Conservation (phyloP, 2,329 filamentous ascomycete genomes). For the Bisporella sp. region DNA sequence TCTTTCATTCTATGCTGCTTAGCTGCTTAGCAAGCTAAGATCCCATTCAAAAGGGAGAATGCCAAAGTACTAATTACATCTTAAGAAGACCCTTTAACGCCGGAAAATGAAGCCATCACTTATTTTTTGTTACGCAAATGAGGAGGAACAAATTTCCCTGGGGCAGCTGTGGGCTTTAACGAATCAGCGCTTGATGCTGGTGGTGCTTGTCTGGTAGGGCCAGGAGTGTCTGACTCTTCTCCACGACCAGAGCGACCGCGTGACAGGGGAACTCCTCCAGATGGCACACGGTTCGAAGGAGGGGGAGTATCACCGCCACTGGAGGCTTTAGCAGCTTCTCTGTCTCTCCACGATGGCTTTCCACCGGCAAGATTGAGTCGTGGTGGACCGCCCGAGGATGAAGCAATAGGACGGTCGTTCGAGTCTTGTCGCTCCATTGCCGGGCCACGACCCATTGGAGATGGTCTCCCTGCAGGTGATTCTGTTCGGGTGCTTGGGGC, state of each 20-base stretch:
- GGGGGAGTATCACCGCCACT: constrained; percentile 23
- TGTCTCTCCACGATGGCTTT: constrained; percentile 51
- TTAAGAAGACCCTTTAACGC: no score
- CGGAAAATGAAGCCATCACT: no score
- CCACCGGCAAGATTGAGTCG: constrained; percentile 46
- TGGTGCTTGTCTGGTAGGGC: constrained; percentile 30
- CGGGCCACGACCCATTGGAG: constrained; percentile 25
- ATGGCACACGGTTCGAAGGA: constrained; percentile 14
- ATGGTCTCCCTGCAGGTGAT: constrained; percentile 20
- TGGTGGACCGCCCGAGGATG: constrained; percentile 37
- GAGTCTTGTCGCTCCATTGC: constrained; percentile 36
- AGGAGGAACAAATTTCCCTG: constrained; percentile 54
- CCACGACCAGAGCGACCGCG: constrained; percentile 37
- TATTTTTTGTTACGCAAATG: constrained; percentile 31
- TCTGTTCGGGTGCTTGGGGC: constrained; percentile 21
- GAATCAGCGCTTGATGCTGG: constrained; percentile 32
- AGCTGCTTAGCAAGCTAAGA: no score
- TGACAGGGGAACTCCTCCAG: constrained; percentile 36
- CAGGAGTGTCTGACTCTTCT: constrained; percentile 32
- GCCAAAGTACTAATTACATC: no score
- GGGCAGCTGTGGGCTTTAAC: constrained; percentile 43
- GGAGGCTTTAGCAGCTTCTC: constrained; percentile 42
- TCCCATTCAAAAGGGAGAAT: no score
- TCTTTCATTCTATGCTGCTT: no score
- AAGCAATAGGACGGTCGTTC: constrained; percentile 32